phyloP scores from a whole-genome alignment of 176 grass and related monocot genomes.

The Bothriochloa decipiens region DNA sequence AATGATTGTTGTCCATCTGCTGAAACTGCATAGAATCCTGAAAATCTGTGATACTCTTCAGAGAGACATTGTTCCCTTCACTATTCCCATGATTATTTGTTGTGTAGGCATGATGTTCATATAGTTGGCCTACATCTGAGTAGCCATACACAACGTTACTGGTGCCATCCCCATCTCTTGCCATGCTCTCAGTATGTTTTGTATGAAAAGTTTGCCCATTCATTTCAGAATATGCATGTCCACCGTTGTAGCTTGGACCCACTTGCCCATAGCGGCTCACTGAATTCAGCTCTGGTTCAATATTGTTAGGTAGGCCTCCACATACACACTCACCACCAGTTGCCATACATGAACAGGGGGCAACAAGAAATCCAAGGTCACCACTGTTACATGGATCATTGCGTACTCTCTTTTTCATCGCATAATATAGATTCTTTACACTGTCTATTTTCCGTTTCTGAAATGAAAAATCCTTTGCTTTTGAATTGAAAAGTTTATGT shows the following conservation, averaged over 20 bases:
- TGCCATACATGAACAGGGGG: constrained; percentile 46
- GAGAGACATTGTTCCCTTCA: constrained; percentile 43
- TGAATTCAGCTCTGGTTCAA: constrained; percentile 41
- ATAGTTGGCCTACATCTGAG: constrained; percentile 52
- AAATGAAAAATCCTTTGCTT: constrained; percentile 63
- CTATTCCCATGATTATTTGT: constrained; percentile 45
- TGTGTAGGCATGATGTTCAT: constrained; percentile 48
- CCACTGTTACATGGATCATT: constrained; percentile 49
- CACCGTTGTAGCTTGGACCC: constrained; percentile 39
- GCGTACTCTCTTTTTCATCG: constrained; percentile 58
- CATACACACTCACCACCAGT: constrained; percentile 42
- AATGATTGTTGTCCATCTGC: constrained; percentile 49
- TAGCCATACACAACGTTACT: constrained; percentile 44
- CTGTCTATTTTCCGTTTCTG: constrained; percentile 68
- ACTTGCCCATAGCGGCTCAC: constrained; percentile 47
- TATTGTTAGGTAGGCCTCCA: constrained; percentile 48
- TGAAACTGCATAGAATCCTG: constrained; percentile 53
- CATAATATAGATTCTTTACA: constrained; percentile 63
- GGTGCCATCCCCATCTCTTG: constrained; percentile 39
- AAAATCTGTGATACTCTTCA: constrained; percentile 49
- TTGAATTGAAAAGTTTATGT: constrained; percentile 59
- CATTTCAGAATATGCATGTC: constrained; percentile 48
- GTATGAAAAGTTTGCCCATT: constrained; percentile 56
- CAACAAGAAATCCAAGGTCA: constrained; percentile 56
- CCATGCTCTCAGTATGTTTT: constrained; percentile 47